phyloP scores from a whole-genome alignment of 139 green algal species.

The Trebouxia sp. region DNA sequence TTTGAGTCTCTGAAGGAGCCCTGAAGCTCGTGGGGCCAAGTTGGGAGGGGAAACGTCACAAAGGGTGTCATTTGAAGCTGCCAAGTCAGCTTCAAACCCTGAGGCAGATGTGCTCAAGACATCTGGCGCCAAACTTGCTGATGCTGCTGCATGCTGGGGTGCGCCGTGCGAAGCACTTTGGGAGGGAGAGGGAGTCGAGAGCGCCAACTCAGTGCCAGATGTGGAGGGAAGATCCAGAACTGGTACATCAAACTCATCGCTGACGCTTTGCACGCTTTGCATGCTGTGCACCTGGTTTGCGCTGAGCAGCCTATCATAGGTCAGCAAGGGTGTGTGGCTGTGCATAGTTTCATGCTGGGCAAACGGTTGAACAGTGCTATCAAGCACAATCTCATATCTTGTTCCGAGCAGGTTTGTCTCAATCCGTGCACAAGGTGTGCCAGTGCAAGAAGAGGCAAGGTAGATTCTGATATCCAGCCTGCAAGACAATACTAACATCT shows the following conservation, averaged over 20 bases:
- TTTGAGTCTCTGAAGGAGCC: conserved; percentile 2
- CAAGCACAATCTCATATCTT: conserved; percentile 18
- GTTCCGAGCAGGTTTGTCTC: conserved; percentile 31
- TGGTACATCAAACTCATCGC: not conserved
- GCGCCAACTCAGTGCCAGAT: not conserved
- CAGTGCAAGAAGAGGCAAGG: not conserved
- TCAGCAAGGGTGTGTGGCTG: not conserved
- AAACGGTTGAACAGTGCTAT: conserved; percentile 27
- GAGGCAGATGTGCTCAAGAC: not conserved
- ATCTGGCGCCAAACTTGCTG: not conserved
- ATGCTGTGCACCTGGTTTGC: not conserved
- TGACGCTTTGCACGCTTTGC: not conserved
- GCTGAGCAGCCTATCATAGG: not conserved
- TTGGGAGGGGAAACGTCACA: not conserved
- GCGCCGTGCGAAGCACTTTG: too few species aligned
- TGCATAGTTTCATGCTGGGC: conserved; percentile 13
- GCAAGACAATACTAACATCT: not conserved
- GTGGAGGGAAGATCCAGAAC: not conserved
- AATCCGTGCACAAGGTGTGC: conserved; percentile 16
- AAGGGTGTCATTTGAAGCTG: not conserved
- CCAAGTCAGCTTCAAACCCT: not conserved
- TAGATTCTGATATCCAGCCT: conserved; percentile 33
- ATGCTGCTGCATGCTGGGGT: not conserved
- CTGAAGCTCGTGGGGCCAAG: not conserved
- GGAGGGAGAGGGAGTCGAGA: not conserved